Evolutionary conservation across 2,329 filamentous ascomycete genomes (phyloP).

Genomic region (Fusarium sp.): DNA sequence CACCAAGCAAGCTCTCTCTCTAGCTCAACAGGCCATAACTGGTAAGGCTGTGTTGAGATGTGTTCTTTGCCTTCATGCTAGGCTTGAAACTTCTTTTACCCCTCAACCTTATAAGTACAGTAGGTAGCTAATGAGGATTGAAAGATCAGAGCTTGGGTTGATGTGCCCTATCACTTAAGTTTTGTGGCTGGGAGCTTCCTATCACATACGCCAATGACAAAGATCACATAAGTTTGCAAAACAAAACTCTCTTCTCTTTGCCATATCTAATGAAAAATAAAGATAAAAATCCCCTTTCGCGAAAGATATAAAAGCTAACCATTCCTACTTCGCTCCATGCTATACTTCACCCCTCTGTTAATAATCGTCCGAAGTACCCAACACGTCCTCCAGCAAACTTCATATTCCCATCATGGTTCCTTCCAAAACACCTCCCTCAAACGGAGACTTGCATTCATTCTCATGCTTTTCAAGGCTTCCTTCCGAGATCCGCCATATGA

Average conservation of each 20-base stretch:
- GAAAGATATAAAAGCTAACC: not conserved
- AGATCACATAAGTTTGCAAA: fast-evolving
- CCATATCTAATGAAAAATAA: fast-evolving
- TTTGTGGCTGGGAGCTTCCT: too few relatives aligned
- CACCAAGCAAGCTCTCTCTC: not conserved
- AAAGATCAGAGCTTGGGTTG: not conserved
- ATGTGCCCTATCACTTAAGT: too few relatives aligned
- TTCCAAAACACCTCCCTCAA: fast-evolving
- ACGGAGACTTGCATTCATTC: not conserved
- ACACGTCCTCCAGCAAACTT: fast-evolving
- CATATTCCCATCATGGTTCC: too few relatives aligned
- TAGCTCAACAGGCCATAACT: not conserved
- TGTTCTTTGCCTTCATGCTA: too few relatives aligned
- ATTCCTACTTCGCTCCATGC: fast-evolving
- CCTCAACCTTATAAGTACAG: not conserved
- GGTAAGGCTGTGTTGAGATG: not conserved
- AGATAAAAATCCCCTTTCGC: not conserved
- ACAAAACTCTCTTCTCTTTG: fast-evolving
- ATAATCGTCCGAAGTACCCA: not conserved
- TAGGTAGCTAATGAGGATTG: not conserved
- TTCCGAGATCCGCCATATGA: not conserved
- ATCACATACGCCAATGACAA: not conserved
- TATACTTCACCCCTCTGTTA: not conserved
- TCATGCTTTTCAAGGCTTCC: not conserved
- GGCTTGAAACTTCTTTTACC: not conserved